A percentile compares a stretch with the other conserved stretches of the same genome.
Conservation (phyloP, 345 rosid genomes). For the Jatropha curcas region DNA sequence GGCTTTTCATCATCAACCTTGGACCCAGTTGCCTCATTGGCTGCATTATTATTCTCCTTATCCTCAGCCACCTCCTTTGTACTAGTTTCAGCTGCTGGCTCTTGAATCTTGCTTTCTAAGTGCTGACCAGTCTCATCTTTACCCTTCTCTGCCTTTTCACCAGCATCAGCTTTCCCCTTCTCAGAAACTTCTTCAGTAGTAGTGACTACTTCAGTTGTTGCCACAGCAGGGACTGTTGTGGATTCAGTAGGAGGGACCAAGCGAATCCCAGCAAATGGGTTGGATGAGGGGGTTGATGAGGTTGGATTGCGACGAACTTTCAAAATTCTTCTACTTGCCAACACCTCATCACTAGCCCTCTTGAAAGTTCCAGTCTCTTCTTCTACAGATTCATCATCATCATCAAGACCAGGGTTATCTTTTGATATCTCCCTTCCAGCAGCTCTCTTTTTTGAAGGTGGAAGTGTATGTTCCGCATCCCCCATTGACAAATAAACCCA, state of each 20-base stretch:
- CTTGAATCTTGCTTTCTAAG: slow-evolving; percentile 29
- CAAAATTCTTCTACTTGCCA: slow-evolving; percentile 78
- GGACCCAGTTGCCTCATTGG: slow-evolving; percentile 41
- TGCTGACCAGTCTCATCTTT: slow-evolving; percentile 31
- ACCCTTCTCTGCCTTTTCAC: slow-evolving; percentile 29
- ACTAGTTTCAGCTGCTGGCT: slow-evolving; percentile 24
- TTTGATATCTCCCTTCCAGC: slow-evolving; percentile 84
- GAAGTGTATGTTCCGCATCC: slow-evolving; percentile 69
- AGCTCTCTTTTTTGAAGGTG: slow-evolving; percentile 94
- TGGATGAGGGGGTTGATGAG: slow-evolving; percentile 50
- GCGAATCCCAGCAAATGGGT: slow-evolving; percentile 83
- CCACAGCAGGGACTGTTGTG: slow-evolving; percentile 19
- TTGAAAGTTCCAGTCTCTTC: slow-evolving; percentile 79
- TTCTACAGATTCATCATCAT: slow-evolving; percentile 66
- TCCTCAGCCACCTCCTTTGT: slow-evolving; percentile 28
- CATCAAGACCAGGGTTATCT: slow-evolving; percentile 83
- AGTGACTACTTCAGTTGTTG: slow-evolving; percentile 30
- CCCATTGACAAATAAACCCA: slow-evolving; percentile 46
- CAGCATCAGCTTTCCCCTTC: slow-evolving; percentile 19
- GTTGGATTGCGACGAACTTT: slow-evolving; percentile 63
- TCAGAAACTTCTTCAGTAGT: slow-evolving; percentile 32
- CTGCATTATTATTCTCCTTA: slow-evolving; percentile 23
- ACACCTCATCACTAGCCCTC: slow-evolving; percentile 84
- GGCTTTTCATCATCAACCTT: slow-evolving; percentile 39
- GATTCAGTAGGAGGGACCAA: slow-evolving; percentile 53